Base-by-base conservation (phyloP, 495 filamentous ascomycete genomes). In the Trichoderma asperelloides region DNA sequence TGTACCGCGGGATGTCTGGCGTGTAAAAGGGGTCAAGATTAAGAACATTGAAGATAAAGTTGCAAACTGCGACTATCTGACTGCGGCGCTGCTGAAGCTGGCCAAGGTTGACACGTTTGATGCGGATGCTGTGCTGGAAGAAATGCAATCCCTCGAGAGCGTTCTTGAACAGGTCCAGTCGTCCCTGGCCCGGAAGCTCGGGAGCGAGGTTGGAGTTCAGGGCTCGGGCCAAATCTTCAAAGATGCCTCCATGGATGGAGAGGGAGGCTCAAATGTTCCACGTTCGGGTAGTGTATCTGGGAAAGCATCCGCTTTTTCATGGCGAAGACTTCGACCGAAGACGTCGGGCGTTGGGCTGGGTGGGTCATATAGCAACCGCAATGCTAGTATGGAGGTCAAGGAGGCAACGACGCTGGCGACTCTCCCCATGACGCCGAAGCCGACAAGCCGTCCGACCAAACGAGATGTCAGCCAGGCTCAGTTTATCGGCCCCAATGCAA, bases 31-130 rank as follows among this genome's bases (percentile, higher is more conserved):
- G 63, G 92, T 97, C 62, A 97, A 97, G 75, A 79, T 98, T 21
- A 93, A 92, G 77, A 87, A 84, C 43, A 70, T 97, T 18, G 95
- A 98, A 64, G 95, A 98, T 69, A 98, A 98, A 78, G 89, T 97
- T 37, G 86, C 92, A n/a, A 90, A 89, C 66, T 97, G 93, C 70
- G 96, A 98, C 73, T 81, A 93, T 43, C 80, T 98, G 45, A 97
- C 93, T 9, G 96, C 95, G 2, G 93, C 95, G 18, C 80, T 98
- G 57, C 82, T 91, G 57, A 94, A 91, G 72, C 82, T 98, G 33
- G 85, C 87, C 18, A 85, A 86, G 65, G 92, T 97, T 6, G 92
- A 97, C 70, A 92, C 87, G 2, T 88, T 87, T 68, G 93, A 98
- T 74, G 91, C 93, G 2, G 92, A 96, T 70, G 91, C 93, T 23